A percentile compares a stretch with the other conserved stretches of the same genome.
phyloP scores from a whole-genome alignment of 2,329 filamentous ascomycete genomes.

The Apiospora marii region DNA sequence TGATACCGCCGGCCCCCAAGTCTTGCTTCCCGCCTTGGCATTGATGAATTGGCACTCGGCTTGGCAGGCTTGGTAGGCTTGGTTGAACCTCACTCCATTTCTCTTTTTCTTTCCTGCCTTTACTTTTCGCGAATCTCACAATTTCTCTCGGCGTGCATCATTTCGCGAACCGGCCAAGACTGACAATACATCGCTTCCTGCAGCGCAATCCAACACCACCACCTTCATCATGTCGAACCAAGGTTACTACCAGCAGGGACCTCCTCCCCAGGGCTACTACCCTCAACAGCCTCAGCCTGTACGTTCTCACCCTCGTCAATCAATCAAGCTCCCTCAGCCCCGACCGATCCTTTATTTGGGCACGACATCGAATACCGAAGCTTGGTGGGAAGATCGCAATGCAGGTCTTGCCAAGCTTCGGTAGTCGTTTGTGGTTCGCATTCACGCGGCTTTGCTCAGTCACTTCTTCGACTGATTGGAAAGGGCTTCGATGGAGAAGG shows the following conservation, averaged over 20 bases:
- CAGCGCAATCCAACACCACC: slow-evolving; percentile 20
- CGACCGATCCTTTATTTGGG: not conserved
- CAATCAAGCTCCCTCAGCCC: slow-evolving; percentile 17
- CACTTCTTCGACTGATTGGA: not conserved
- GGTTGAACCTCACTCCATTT: slow-evolving; percentile 12
- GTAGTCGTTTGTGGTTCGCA: not conserved
- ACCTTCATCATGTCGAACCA: slow-evolving; percentile 39
- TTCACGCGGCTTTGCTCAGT: not conserved
- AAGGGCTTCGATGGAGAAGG: slow-evolving; percentile 7
- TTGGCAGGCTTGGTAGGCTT: slow-evolving; percentile 18
- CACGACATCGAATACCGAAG: slow-evolving; percentile 12
- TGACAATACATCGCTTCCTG: not conserved
- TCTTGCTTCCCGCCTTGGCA: slow-evolving; percentile 6
- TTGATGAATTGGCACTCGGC: slow-evolving; percentile 12
- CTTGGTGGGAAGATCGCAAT: not conserved
- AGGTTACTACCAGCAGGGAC: slow-evolving; percentile 44
- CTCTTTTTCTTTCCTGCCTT: not conserved
- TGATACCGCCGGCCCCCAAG: slow-evolving; percentile 4
- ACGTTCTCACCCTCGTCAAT: slow-evolving; percentile 35
- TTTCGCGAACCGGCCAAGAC: slow-evolving; percentile 5
- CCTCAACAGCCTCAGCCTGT: slow-evolving; percentile 55
- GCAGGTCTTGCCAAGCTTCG: slow-evolving; percentile 1
- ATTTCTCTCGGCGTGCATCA: slow-evolving; percentile 13
- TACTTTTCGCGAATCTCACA: slow-evolving; percentile 18
- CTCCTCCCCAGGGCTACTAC: slow-evolving; percentile 43